Percentiles rank a stretch among this genome's conserved stretches.
These are phyloP conservation scores for Carallia brachiata DNA, from an alignment of 345 rosid species.

Conservation along the genomic window DNA sequence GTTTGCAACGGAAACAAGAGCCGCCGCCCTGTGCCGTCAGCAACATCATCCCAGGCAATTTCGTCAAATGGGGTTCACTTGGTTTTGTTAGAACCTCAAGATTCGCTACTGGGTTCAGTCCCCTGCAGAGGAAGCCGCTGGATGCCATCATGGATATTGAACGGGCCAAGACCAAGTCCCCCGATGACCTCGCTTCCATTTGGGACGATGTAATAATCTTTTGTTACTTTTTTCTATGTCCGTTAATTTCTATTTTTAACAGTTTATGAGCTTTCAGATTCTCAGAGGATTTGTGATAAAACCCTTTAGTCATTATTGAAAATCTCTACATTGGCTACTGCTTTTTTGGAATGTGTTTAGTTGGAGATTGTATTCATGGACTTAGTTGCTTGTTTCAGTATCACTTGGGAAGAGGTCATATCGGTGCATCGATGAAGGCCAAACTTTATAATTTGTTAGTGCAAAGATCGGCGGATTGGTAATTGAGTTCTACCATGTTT, in stretches of 20 bases:
- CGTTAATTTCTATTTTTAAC: background rate
- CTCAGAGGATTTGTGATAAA: too few relatives aligned
- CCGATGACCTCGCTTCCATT: constrained; percentile 75
- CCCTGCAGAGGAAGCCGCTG: constrained; percentile 78
- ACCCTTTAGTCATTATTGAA: background rate
- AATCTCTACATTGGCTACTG: background rate
- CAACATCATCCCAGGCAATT: constrained; percentile 15
- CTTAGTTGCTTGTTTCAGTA: constrained; percentile 40
- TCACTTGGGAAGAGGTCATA: constrained; percentile 89
- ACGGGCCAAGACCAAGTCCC: constrained; percentile 58
- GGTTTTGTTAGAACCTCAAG: constrained; percentile 67
- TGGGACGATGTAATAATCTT: constrained; percentile 71
- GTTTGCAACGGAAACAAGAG: background rate
- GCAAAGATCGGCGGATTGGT: constrained; percentile 89
- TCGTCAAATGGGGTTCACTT: constrained; percentile 59
- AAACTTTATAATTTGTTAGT: constrained; percentile 65
- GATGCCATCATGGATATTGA: constrained; percentile 81
- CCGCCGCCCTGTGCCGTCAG: background rate
- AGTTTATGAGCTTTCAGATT: background rate
- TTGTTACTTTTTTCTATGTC: background rate
- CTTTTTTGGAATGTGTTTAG: too few relatives aligned
- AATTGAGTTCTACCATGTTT: constrained; percentile 19
- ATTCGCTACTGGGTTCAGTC: constrained; percentile 81
- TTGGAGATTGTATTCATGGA: too few relatives aligned
- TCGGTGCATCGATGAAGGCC: constrained; percentile 69